Percentiles rank a stretch among this genome's conserved stretches.
Conservation (phyloP, 2,329 filamentous ascomycete genomes). For the Alternaria rosae region DNA sequence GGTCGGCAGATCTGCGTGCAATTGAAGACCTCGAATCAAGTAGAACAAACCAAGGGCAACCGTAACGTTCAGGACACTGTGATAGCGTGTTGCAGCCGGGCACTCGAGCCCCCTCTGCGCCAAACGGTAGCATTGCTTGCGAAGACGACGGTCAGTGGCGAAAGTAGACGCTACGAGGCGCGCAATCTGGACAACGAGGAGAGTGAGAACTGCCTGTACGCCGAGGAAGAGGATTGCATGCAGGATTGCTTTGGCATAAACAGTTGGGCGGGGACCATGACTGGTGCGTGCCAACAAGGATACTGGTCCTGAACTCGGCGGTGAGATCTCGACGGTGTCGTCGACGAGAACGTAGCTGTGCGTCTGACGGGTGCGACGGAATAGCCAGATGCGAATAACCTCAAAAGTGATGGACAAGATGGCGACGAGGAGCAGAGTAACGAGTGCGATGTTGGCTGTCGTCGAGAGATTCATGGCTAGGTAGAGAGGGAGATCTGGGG, state of each 20-base stretch:
- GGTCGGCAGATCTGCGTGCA: constrained; percentile 1
- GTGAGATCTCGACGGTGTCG: neutral
- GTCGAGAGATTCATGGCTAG: neutral
- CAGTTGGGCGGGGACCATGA: neutral
- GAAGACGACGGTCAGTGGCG: neutral
- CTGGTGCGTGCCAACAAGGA: neutral
- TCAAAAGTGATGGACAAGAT: constrained; percentile 1
- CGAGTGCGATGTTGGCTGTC: constrained; percentile 2
- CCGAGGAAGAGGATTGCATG: neutral
- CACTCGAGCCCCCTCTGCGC: constrained; percentile 1
- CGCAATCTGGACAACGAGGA: neutral
- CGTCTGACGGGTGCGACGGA: neutral
- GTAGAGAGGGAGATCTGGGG: constrained; percentile 5
- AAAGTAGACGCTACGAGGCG: neutral
- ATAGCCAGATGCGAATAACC: neutral
- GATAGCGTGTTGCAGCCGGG: neutral
- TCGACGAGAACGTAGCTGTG: neutral
- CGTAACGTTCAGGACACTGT: neutral
- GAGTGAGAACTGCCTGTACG: neutral
- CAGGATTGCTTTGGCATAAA: neutral
- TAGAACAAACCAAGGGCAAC: neutral
- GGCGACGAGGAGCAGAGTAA: constrained; percentile 4
- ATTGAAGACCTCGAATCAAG: neutral
- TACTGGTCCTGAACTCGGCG: neutral
- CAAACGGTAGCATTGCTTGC: neutral